phyloP scores from a whole-genome alignment of 2,329 filamentous ascomycete species.

The Fusarium sublunatum region DNA sequence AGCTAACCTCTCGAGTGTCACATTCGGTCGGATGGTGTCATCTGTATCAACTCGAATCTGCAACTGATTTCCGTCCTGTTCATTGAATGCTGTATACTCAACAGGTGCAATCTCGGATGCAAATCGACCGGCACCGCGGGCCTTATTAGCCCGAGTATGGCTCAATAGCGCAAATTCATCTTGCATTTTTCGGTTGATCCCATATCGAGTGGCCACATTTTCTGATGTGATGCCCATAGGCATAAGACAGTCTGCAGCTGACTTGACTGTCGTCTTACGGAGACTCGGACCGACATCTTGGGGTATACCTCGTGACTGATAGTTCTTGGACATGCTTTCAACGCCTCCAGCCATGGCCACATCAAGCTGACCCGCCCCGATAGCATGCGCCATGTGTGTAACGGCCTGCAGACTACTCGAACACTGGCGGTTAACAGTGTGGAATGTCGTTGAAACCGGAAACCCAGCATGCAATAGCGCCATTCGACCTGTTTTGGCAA shows the following conservation, averaged over 20 bases:
- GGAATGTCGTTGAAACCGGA: slow-evolving; percentile 76
- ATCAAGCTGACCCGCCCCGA: slow-evolving; percentile 77
- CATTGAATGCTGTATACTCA: neutral
- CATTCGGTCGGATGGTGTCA: slow-evolving; percentile 64
- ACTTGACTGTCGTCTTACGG: slow-evolving; percentile 68
- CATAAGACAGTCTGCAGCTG: slow-evolving; percentile 89
- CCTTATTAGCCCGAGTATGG: slow-evolving; percentile 76
- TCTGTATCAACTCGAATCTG: slow-evolving; percentile 71
- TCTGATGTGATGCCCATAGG: slow-evolving; percentile 93
- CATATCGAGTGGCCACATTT: slow-evolving; percentile 84
- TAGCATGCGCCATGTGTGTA: slow-evolving; percentile 77
- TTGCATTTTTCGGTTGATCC: slow-evolving; percentile 77
- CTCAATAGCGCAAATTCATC: slow-evolving; percentile 82
- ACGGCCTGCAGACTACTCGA: slow-evolving; percentile 82
- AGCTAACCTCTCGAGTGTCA: slow-evolving; percentile 69
- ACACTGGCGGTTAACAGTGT: slow-evolving; percentile 90
- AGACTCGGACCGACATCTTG: slow-evolving; percentile 80
- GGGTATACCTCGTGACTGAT: slow-evolving; percentile 82
- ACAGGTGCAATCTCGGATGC: slow-evolving; percentile 83
- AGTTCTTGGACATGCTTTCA: slow-evolving; percentile 95
- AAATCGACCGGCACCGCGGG: slow-evolving; percentile 75
- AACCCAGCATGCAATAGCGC: slow-evolving; percentile 85
- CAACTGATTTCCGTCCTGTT: slow-evolving; percentile 57
- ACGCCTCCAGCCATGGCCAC: slow-evolving; percentile 86
- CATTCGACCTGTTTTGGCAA: slow-evolving; percentile 89